phyloP scores from a whole-genome alignment of 169 alveolate species.

The Theileria equi region DNA sequence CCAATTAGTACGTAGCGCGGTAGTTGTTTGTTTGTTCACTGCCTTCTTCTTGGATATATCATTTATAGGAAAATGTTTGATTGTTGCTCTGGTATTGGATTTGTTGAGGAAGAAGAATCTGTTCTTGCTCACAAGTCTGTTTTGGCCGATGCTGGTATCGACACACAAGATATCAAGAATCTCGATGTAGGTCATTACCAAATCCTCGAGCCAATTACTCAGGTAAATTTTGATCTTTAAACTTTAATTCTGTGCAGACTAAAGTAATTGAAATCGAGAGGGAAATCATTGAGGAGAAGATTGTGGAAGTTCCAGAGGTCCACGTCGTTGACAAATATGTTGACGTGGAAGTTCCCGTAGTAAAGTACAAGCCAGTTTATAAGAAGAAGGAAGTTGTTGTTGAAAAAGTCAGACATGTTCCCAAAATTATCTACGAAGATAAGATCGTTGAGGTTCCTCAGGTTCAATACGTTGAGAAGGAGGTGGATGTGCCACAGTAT shows the following conservation, averaged over 20 bases:
- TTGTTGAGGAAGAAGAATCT: slow-evolving; percentile 9
- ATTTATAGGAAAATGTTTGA: slow-evolving; percentile 25
- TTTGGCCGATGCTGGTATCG: slow-evolving; percentile 55
- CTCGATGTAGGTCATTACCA: slow-evolving; percentile 65
- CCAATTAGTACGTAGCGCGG: too few relatives aligned
- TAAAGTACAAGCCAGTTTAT: slow-evolving; percentile 74
- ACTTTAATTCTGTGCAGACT: slow-evolving; percentile 55
- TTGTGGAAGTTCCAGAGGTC: slow-evolving; percentile 80
- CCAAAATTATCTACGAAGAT: slow-evolving; percentile 73
- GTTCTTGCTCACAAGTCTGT: slow-evolving; percentile 38
- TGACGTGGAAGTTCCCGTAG: slow-evolving; percentile 75
- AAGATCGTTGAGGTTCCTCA: slow-evolving; percentile 83
- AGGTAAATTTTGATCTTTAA: slow-evolving; percentile 8
- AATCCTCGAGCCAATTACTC: slow-evolving; percentile 65
- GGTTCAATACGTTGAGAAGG: slow-evolving; percentile 75
- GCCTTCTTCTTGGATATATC: too few relatives aligned
- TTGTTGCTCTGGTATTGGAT: slow-evolving; percentile 48
- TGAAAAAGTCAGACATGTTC: slow-evolving; percentile 76
- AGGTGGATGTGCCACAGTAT: slow-evolving; percentile 80
- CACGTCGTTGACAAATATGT: slow-evolving; percentile 78
- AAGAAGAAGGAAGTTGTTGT: slow-evolving; percentile 76
- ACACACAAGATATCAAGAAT: slow-evolving; percentile 29
- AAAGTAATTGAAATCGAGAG: slow-evolving; percentile 75
- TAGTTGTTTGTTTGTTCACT: too few relatives aligned
- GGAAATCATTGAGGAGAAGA: slow-evolving; percentile 74